Conservation (phyloP, 2,329 filamentous ascomycete genomes). For the Paecilomyces dactylethromorphus region DNA sequence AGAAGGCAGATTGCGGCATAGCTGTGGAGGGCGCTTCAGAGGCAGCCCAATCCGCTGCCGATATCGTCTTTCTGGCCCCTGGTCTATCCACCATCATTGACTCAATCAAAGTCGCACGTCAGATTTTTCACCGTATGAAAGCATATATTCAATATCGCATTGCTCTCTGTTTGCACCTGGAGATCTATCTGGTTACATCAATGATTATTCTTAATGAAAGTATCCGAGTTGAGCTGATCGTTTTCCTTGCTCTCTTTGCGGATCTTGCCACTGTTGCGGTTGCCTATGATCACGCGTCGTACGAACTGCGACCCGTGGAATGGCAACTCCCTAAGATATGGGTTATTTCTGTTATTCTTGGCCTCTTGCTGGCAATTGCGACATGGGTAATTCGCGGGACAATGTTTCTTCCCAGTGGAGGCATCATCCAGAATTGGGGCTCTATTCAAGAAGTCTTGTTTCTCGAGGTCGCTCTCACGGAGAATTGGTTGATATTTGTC, state of each 20-base stretch:
- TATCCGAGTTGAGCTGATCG: constrained; percentile 65
- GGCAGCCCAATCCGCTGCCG: constrained; percentile 65
- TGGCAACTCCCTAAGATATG: constrained; percentile 80
- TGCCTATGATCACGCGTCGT: constrained; percentile 78
- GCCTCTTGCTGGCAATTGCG: constrained; percentile 60
- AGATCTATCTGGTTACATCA: constrained; percentile 69
- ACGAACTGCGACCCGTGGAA: constrained; percentile 67
- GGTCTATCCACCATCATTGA: constrained; percentile 66
- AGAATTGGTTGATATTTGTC: constrained; percentile 97
- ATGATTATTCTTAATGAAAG: constrained; percentile 79
- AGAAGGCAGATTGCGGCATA: constrained; percentile 69
- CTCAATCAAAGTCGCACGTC: constrained; percentile 65
- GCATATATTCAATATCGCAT: constrained; percentile 73
- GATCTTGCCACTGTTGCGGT: constrained; percentile 75
- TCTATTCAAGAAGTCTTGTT: constrained; percentile 74
- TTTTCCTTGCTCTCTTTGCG: constrained; percentile 73
- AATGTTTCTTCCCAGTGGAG: constrained; percentile 62
- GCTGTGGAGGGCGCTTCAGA: constrained; percentile 67
- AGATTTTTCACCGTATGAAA: constrained; percentile 75
- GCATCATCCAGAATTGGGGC: constrained; percentile 68
- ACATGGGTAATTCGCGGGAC: constrained; percentile 70
- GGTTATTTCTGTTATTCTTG: constrained; percentile 58
- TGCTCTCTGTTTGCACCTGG: constrained; percentile 65
- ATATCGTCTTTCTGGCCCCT: constrained; percentile 68
- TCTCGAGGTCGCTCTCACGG: constrained; percentile 82